Conservation (phyloP, 2,329 filamentous ascomycete genomes). For the Aspergillus fructus region DNA sequence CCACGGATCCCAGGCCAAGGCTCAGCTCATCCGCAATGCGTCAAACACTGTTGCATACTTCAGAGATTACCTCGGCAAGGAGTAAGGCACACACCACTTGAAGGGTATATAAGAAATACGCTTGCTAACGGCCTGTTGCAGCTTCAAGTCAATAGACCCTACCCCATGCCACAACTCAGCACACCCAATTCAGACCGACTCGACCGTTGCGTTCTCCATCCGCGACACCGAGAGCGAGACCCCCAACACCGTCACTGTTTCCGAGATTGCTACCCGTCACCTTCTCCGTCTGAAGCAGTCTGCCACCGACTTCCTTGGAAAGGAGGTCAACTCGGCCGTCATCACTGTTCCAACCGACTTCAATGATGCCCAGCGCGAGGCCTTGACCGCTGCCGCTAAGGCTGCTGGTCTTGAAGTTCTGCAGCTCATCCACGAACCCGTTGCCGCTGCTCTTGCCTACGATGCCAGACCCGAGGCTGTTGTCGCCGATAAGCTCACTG, state of each 20-base stretch:
- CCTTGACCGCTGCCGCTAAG: conserved; percentile 73
- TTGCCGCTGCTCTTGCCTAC: conserved; percentile 85
- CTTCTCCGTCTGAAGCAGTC: conserved; percentile 77
- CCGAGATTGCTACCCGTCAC: conserved; percentile 81
- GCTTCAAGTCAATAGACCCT: conserved; percentile 93
- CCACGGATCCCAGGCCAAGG: conserved; percentile 92
- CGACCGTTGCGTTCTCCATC: conserved; percentile 76
- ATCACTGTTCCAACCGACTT: conserved; percentile 95
- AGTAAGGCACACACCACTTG: conserved; percentile 53
- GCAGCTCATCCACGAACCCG: conserved; percentile 88
- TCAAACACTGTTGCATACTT: conserved; percentile 94
- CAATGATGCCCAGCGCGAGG: conserved; percentile 78
- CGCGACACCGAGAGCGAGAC: conserved; percentile 70
- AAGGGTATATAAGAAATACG: not conserved
- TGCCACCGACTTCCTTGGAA: conserved; percentile 88
- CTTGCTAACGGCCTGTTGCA: conserved; percentile 28
- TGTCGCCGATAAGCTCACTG: conserved; percentile 79
- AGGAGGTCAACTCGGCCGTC: conserved; percentile 90
- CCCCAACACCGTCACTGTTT: conserved; percentile 69
- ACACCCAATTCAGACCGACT: conserved; percentile 75
- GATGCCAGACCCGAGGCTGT: conserved; percentile 77
- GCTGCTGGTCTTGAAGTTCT: conserved; percentile 83
- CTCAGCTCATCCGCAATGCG: conserved; percentile 86
- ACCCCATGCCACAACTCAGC: conserved; percentile 91
- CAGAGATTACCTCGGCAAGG: conserved; percentile 91